phyloP scores from a whole-genome alignment of 768 basidiomycete species.

The Vishniacozyma victoriae region DNA sequence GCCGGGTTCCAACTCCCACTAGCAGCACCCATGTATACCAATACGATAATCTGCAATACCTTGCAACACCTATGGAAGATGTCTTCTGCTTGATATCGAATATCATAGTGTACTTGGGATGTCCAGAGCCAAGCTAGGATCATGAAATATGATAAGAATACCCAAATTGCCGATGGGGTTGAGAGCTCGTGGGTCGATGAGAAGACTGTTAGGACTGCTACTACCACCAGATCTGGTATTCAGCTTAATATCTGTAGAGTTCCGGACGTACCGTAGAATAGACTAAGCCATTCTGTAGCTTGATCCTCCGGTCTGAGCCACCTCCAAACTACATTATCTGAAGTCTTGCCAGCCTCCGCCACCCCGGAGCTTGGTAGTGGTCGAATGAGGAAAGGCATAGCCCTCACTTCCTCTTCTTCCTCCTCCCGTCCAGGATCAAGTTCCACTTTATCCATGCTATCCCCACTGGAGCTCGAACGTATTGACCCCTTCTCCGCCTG shows the following conservation, averaged over 20 bases:
- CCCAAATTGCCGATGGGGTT: slow-evolving; percentile 17
- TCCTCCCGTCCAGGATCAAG: too few relatives aligned
- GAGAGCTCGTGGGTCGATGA: slow-evolving; percentile 21
- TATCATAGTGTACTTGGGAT: slow-evolving; percentile 29
- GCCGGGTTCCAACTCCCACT: slow-evolving; percentile 30
- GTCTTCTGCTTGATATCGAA: slow-evolving; percentile 30
- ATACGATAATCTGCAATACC: slow-evolving; percentile 21
- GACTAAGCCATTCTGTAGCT: slow-evolving; percentile 29
- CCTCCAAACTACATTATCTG: too few relatives aligned
- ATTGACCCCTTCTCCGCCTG: too few relatives aligned
- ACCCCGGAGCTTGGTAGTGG: too few relatives aligned
- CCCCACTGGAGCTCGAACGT: too few relatives aligned
- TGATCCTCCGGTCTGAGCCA: slow-evolving; percentile 8
- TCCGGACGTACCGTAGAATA: slow-evolving; percentile 30
- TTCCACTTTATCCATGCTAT: too few relatives aligned
- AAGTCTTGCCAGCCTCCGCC: too few relatives aligned
- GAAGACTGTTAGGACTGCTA: slow-evolving; percentile 34
- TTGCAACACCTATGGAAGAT: slow-evolving; percentile 21
- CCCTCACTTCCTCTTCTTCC: too few relatives aligned
- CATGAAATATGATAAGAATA: slow-evolving; percentile 31
- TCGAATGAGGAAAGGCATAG: too few relatives aligned
- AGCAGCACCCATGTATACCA: slow-evolving; percentile 34
- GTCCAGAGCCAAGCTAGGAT: slow-evolving; percentile 33
- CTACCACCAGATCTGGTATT: slow-evolving; percentile 30
- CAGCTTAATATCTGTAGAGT: neutral